Base-by-base conservation (phyloP, 257 asterid species). In the Solanum appendiculatum region DNA sequence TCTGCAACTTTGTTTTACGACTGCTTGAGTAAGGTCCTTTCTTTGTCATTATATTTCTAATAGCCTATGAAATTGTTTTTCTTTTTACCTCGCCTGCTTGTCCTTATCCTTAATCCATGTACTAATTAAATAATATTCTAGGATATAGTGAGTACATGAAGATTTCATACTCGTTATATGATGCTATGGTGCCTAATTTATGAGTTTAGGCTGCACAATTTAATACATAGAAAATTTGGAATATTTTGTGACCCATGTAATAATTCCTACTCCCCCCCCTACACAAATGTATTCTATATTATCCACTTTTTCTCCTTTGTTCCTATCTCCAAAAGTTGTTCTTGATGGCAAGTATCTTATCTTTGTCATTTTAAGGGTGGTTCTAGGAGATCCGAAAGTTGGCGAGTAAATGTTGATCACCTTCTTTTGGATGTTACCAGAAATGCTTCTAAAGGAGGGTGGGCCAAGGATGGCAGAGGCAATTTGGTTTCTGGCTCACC, bases 401-500 rank as follows among this genome's bases (percentile, higher is more conserved):
- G 97, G 98, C 93, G 99, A 86, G 88, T 92, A 87, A 88, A 92
- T 78, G 91, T 94, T 86, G 98, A 95, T 91, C 85, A 87, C 85
- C 92, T 95, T 89, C 94, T 97, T 78, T 90, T 96, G 78, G 87
- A 92, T 13, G 94, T 91, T 31, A 97, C 98, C 64, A 89, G 92
- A 82, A 89, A 91, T 91, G 98, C 96, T 73, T 94, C 89, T 89
- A 89, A 90, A 92, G 94, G 90, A 77, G 94, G 96, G 39, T 93
- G 92, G 92, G 89, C 93, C 44, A 87, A 83, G 87, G 98, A 91
- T 82, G 94, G 90, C 86, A 87, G 48, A 69, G 86, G 69, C 29
- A 54, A 84, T 46, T 68, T 88, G 63, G 83, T 90, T 85, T 85
- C 88, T 86, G 92, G 90, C 78, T 92, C 93, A 86, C 83, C 87